phyloP scores from a whole-genome alignment of 2,329 filamentous ascomycete species.

The Phyllosticta citribraziliensis region DNA sequence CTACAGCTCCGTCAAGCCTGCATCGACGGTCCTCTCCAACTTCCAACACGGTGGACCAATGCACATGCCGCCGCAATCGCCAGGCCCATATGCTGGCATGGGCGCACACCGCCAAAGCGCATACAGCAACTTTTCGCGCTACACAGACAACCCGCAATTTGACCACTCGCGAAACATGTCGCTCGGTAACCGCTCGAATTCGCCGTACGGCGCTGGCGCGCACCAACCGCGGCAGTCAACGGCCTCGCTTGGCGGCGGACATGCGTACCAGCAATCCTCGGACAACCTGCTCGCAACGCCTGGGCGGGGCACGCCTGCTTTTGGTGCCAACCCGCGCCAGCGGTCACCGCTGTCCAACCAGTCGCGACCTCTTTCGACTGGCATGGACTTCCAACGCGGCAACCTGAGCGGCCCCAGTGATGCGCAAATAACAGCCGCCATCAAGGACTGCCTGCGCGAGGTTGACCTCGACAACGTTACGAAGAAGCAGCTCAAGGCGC shows the following conservation, averaged over 20 bases:
- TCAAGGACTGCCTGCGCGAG: slow-evolving; percentile 71
- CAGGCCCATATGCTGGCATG: slow-evolving; percentile 58
- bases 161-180: slow-evolving; percentile 48
- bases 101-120: slow-evolving; percentile 56
- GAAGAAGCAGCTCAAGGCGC: slow-evolving; percentile 80
- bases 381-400: slow-evolving; percentile 47
- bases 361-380: slow-evolving; percentile 42
- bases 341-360: slow-evolving; percentile 38
- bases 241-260: slow-evolving; percentile 27
- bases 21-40: slow-evolving; percentile 77
- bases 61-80: slow-evolving; percentile 77
- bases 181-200: slow-evolving; percentile 46
- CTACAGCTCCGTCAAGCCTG: slow-evolving; percentile 82
- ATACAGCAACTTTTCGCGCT: slow-evolving; percentile 54
- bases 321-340: slow-evolving; percentile 18
- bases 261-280: slow-evolving; percentile 26
- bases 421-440: slow-evolving; percentile 68
- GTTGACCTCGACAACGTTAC: slow-evolving; percentile 95
- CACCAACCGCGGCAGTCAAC: slow-evolving; percentile 33
- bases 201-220: slow-evolving; percentile 29
- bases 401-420: slow-evolving; percentile 62
- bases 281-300: slow-evolving; percentile 27
- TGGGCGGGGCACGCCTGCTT: slow-evolving; percentile 14
- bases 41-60: slow-evolving; percentile 52
- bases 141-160: slow-evolving; percentile 50